Percentiles rank a stretch among this genome's conserved stretches.
Evolutionary conservation across 352 stramenopile genomes (phyloP).

Genomic region (Pythium apleroticum): DNA sequence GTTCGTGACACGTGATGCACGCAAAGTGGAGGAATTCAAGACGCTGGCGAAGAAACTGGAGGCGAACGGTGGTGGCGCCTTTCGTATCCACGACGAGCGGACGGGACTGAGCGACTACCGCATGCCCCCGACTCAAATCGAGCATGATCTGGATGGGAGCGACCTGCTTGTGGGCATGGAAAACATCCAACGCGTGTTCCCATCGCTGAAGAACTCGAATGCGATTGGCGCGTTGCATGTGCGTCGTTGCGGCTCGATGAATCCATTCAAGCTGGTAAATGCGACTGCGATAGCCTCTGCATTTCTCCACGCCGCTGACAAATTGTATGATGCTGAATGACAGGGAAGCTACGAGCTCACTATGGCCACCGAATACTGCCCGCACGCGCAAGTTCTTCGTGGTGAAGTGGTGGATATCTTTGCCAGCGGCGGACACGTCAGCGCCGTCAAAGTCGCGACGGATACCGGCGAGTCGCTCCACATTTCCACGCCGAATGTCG

Average conservation of each 20-base stretch:
- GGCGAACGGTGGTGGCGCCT: conserved; percentile 47
- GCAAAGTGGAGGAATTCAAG: conserved; percentile 56
- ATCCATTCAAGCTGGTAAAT: conserved; percentile 61
- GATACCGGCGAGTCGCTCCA: conserved; percentile 52
- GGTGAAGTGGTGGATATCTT: conserved; percentile 67
- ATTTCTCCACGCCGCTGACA: neutral
- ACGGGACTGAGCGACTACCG: conserved; percentile 47
- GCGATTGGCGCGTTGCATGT: conserved; percentile 65
- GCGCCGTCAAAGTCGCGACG: conserved; percentile 51
- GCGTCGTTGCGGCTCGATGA: conserved; percentile 66
- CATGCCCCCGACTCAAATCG: conserved; percentile 42
- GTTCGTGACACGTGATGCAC: conserved; percentile 57
- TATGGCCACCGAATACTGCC: conserved; percentile 65
- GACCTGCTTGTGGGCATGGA: conserved; percentile 70
- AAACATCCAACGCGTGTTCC: conserved; percentile 54
- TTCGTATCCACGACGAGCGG: conserved; percentile 46
- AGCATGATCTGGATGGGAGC: conserved; percentile 62
- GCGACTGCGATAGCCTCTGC: neutral
- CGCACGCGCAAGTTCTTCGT: conserved; percentile 49
- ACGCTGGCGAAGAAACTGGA: conserved; percentile 44
- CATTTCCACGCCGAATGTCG: conserved; percentile 61
- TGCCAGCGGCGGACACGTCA: conserved; percentile 46
- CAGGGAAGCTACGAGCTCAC: conserved; percentile 60
- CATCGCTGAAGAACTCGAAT: conserved; percentile 55
- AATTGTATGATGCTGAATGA: neutral